Conservation (phyloP, 2,329 filamentous ascomycete species). For the Pyrenophora tritici-repentis region DNA sequence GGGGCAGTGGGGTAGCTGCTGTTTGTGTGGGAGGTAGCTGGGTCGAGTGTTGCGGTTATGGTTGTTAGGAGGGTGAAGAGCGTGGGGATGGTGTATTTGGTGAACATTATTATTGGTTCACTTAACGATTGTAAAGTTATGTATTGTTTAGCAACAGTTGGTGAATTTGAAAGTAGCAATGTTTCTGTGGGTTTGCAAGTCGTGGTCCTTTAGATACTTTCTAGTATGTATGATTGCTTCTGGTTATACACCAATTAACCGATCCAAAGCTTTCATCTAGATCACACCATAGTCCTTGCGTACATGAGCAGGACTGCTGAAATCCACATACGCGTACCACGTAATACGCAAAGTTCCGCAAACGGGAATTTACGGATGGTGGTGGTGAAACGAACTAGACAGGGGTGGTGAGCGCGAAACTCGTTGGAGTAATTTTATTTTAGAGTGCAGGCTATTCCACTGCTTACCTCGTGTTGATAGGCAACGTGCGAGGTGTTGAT, state of each 20-base stretch:
- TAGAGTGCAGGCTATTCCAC: too few relatives aligned
- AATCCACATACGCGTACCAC: conserved; percentile 4
- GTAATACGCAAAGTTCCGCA: neutral
- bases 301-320: neutral
- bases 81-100: conserved; percentile 6
- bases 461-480: too few relatives aligned
- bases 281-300: too few relatives aligned
- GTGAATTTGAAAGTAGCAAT: neutral
- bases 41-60: conserved; percentile 44
- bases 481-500: too few relatives aligned
- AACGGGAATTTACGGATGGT: neutral
- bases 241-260: neutral
- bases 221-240: neutral
- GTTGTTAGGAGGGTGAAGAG: conserved; percentile 17
- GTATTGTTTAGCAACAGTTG: too few relatives aligned
- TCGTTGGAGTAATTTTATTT: too few relatives aligned
- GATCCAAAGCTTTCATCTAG: neutral
- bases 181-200: neutral
- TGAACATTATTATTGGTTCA: neutral
- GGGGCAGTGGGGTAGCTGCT: conserved; percentile 35
- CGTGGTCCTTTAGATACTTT: too few relatives aligned
- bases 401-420: neutral
- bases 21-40: conserved; percentile 47
- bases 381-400: conserved; percentile 4
- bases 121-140: too few relatives aligned